phyloP scores from a whole-genome alignment of 371 early-diverging fungal species.

The Mortierella sp. region DNA sequence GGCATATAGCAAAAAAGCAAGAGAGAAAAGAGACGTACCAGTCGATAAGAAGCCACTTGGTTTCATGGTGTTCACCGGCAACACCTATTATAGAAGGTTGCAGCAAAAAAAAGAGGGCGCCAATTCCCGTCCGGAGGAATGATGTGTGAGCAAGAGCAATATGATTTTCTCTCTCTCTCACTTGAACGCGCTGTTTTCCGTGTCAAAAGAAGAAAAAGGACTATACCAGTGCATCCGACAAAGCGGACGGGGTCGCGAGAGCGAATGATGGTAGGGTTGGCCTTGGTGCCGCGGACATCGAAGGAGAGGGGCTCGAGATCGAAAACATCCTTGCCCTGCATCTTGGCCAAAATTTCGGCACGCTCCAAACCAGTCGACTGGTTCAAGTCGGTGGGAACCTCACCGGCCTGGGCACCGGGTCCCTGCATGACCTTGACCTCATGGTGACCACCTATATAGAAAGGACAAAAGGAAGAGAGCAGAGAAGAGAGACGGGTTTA shows the following conservation, averaged over 20 bases:
- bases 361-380: constrained; percentile 95
- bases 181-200: too few species aligned
- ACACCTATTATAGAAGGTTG: constrained; percentile 31
- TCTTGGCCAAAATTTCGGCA: constrained; percentile 84
- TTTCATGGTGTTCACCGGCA: constrained; percentile 50
- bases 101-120: neutral
- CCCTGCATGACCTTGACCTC: constrained; percentile 57
- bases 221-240: constrained; percentile 95
- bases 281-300: constrained; percentile 82
- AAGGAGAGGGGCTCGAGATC: constrained; percentile 86
- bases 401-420: constrained; percentile 72
- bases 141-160: neutral
- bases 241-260: constrained; percentile 87
- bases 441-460: constrained; percentile 38
- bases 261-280: constrained; percentile 88
- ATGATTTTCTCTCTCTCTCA: too few species aligned
- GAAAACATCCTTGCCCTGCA: constrained; percentile 90
- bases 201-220: constrained; percentile 2
- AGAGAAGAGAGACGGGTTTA: constrained; percentile 2
- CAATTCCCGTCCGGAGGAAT: too few species aligned
- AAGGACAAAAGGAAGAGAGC: neutral
- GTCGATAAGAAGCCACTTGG: constrained; percentile 50
- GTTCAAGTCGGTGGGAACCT: constrained; percentile 88
- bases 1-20: too few species aligned
- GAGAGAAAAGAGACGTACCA: constrained; percentile 19